Evolutionary conservation across 164 flowering plant species (phyloP).

Genomic region (Chloranthus sessilifolius): DNA sequence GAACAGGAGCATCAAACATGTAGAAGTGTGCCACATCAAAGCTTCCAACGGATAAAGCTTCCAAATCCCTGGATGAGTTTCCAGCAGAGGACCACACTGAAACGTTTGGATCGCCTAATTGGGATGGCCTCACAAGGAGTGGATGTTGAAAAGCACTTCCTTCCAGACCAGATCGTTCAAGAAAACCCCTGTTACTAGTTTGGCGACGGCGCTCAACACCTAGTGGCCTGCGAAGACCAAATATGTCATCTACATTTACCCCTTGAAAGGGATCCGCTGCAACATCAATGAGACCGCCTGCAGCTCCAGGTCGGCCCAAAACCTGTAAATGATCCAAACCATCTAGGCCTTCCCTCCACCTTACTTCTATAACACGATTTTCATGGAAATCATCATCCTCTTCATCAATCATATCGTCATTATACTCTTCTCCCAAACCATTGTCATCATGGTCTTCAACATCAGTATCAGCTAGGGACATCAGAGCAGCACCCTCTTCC

Average conservation of each 20-base stretch:
- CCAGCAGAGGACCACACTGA: constrained; percentile 63
- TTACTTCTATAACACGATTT: constrained; percentile 78
- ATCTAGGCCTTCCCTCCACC: constrained; percentile 93
- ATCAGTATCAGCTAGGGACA: constrained; percentile 94
- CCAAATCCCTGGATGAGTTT: constrained; percentile 55
- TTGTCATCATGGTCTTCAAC: constrained; percentile 88
- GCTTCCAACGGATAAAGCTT: constrained; percentile 52
- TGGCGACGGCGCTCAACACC: constrained; percentile 82
- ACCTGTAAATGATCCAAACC: constrained; percentile 85
- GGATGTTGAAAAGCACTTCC: constrained; percentile 85
- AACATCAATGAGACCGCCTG: constrained; percentile 69
- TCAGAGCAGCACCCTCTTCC: constrained; percentile 78
- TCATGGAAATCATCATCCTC: constrained; percentile 93
- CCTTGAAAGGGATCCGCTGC: constrained; percentile 87
- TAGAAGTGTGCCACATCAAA: constrained; percentile 64
- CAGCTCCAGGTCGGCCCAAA: constrained; percentile 74
- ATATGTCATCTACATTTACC: constrained; percentile 84
- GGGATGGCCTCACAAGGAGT: constrained; percentile 71
- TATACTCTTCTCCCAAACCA: constrained; percentile 84
- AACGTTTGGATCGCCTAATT: constrained; percentile 42
- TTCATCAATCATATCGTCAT: constrained; percentile 86
- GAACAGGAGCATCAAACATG: constrained; percentile 86
- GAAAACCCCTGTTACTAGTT: constrained; percentile 43
- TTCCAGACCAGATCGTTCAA: constrained; percentile 59
- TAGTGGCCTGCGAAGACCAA: constrained; percentile 66